These are phyloP conservation scores for Pleurotus djamor DNA, from an alignment of 768 basidiomycete genomes.

Conservation along the genomic window DNA sequence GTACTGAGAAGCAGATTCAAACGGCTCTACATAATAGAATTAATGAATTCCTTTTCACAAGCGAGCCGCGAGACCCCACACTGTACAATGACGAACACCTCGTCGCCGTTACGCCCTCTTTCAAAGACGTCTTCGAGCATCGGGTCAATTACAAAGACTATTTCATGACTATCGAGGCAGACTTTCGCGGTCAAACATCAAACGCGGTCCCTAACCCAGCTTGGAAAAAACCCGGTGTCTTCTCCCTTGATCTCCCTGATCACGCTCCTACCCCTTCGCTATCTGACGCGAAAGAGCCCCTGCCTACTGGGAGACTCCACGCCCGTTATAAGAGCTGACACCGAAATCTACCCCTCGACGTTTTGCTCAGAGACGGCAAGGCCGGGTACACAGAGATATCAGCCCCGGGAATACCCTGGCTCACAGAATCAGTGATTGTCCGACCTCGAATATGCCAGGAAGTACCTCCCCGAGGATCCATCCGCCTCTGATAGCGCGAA, in stretches of 20 bases:
- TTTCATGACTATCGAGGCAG: neutral
- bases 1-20: slow-evolving; percentile 13
- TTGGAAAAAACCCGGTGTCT: neutral
- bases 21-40: slow-evolving; percentile 7
- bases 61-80: no score
- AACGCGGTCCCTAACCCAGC: neutral
- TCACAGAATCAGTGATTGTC: neutral
- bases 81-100: neutral
- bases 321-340: neutral
- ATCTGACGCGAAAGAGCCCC: neutral
- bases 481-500: neutral
- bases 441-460: neutral
- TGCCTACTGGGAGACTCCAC: neutral
- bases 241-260: neutral
- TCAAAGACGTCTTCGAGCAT: neutral
- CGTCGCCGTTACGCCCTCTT: neutral
- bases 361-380: neutral
- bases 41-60: neutral
- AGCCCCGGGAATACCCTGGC: neutral
- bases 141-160: neutral
- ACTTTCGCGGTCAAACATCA: neutral
- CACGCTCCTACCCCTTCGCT: neutral
- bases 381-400: slow-evolving; percentile 2
- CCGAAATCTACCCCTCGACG: neutral
- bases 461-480: neutral